Conservation (phyloP, 2,329 filamentous ascomycete genomes). For the Venturia aucupariae region DNA sequence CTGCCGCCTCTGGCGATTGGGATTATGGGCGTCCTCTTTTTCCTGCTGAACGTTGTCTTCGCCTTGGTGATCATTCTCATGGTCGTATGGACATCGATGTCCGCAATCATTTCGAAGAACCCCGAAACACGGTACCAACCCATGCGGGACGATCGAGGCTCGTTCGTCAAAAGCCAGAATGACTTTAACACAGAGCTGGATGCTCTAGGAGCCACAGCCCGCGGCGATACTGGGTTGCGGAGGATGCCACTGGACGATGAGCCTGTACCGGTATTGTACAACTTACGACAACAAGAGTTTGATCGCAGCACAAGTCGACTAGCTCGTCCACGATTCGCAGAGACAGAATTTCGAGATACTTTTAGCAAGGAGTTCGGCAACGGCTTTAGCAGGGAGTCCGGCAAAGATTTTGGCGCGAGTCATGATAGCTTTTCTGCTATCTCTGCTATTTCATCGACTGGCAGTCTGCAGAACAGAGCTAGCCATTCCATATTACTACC, state of each 20-base stretch:
- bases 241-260: slow-evolving; percentile 4
- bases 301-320: background rate
- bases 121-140: slow-evolving; percentile 91
- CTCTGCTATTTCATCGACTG: background rate
- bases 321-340: background rate
- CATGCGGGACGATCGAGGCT: slow-evolving; percentile 92
- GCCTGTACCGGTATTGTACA: background rate
- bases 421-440: slow-evolving; percentile 2
- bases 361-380: background rate
- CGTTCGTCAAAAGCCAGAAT: slow-evolving; percentile 90
- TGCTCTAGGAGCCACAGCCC: slow-evolving; percentile 15
- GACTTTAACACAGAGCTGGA: slow-evolving; percentile 69
- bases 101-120: slow-evolving; percentile 80
- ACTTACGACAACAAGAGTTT: background rate
- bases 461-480: background rate
- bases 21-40: slow-evolving; percentile 16
- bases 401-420: background rate
- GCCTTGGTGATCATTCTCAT: slow-evolving; percentile 43
- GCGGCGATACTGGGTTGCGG: slow-evolving; percentile 9
- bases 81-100: slow-evolving; percentile 66
- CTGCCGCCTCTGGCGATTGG: slow-evolving; percentile 43
- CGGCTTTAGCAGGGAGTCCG: background rate
- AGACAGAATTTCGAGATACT: background rate
- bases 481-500: background rate
- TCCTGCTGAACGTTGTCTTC: slow-evolving; percentile 15